phyloP scores from a whole-genome alignment of 805 yeast genomes.

The Starmerella bacillaris region DNA sequence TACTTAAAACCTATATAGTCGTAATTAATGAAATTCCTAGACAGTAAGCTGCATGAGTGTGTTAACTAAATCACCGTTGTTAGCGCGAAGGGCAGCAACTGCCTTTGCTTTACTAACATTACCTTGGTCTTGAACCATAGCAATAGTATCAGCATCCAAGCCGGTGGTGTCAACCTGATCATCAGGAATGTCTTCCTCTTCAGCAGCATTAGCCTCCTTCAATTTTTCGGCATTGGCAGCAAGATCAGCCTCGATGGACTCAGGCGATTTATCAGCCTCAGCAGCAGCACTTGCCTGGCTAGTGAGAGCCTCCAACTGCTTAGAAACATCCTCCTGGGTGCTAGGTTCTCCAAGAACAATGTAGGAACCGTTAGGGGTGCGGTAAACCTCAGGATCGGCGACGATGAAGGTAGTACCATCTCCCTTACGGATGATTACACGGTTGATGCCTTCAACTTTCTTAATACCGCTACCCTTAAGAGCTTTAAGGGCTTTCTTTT shows the following conservation, averaged over 20 bases:
- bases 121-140: constrained; percentile 79
- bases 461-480: constrained; percentile 77
- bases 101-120: constrained; percentile 80
- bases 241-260: constrained; percentile 19
- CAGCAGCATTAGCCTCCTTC: constrained; percentile 23
- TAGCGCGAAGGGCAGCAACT: constrained; percentile 69
- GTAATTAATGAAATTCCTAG: too few relatives aligned
- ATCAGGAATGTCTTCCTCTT: constrained; percentile 36
- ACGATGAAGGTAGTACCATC: constrained; percentile 82
- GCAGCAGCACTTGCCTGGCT: constrained; percentile 26
- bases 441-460: constrained; percentile 76
- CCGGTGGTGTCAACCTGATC: constrained; percentile 76
- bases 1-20: too few relatives aligned
- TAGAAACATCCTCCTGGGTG: constrained; percentile 55
- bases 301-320: constrained; percentile 42
- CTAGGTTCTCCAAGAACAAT: constrained; percentile 96
- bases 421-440: constrained; percentile 90
- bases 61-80: constrained; percentile 87
- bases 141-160: constrained; percentile 62
- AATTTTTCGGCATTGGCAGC: constrained; percentile 21
- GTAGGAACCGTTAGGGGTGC: constrained; percentile 81
- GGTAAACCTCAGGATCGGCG: constrained; percentile 89
- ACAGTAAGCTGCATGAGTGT: constrained; percentile 55
- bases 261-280: constrained; percentile 23
- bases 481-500: constrained; percentile 85